Conservation (phyloP, 345 rosid species). For the Camelina neglecta region DNA sequence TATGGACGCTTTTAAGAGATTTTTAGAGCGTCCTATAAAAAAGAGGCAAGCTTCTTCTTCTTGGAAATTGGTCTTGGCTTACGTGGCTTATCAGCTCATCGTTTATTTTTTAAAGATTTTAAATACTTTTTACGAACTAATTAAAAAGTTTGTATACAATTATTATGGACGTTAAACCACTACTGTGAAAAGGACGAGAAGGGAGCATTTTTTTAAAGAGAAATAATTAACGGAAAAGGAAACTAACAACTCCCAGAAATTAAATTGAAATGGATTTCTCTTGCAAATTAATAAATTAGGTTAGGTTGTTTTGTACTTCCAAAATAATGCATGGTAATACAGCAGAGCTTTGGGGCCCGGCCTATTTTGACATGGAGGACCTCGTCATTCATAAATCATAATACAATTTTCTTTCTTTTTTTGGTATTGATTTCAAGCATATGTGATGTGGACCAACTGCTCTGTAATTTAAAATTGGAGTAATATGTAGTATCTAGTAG, state of each 20-base stretch:
- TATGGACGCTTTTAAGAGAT: too few relatives aligned
- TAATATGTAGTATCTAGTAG: not conserved
- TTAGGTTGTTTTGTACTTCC: too few relatives aligned
- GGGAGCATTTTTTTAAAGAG: not conserved
- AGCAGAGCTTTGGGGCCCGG: constrained; percentile 6
- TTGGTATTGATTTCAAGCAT: not conserved
- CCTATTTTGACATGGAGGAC: not conserved
- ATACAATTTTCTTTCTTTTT: too few relatives aligned
- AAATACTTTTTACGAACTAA: not conserved
- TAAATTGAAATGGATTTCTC: too few relatives aligned
- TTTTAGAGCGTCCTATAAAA: too few relatives aligned
- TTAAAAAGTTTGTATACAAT: not conserved
- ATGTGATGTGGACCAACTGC: constrained; percentile 22
- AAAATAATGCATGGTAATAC: not conserved
- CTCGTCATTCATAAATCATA: not conserved
- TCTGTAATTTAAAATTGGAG: constrained; percentile 10
- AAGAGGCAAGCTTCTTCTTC: too few relatives aligned
- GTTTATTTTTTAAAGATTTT: too few relatives aligned
- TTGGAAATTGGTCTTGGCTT: too few relatives aligned
- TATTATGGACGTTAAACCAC: not conserved
- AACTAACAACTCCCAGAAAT: constrained; percentile 28
- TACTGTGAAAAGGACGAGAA: not conserved
- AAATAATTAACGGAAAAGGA: not conserved
- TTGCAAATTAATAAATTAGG: too few relatives aligned
- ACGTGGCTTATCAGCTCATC: too few relatives aligned